Conservation (phyloP, 2,329 filamentous ascomycete genomes). For the Aspergillus hortae region DNA sequence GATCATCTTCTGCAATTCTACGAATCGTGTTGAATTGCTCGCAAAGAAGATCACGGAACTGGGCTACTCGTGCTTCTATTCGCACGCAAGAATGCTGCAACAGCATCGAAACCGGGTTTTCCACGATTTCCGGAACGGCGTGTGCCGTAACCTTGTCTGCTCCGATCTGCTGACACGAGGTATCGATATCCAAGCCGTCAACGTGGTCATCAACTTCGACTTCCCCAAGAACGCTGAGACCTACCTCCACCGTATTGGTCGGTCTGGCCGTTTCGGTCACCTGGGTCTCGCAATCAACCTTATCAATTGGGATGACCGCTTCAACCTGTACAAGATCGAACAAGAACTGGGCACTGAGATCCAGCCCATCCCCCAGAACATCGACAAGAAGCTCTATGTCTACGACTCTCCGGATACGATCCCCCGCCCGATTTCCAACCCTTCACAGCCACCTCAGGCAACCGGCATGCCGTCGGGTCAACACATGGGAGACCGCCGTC, state of each 20-base stretch:
- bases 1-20: constrained; percentile 99
- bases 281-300: constrained; percentile 96
- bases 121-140: constrained; percentile 97
- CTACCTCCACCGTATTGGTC: constrained; percentile 96
- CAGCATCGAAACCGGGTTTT: constrained; percentile 97
- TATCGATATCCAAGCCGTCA: constrained; percentile 99
- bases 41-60: constrained; percentile 99
- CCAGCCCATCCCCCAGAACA: constrained; percentile 86
- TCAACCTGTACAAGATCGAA: constrained; percentile 98
- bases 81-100: constrained; percentile 96
- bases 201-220: constrained; percentile 99
- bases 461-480: constrained; percentile 16
- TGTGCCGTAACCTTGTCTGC: constrained; percentile 96
- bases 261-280: constrained; percentile 94
- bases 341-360: constrained; percentile 97
- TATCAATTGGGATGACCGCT: constrained; percentile 99
- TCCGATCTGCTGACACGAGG: constrained; percentile 95
- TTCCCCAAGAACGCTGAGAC: constrained; percentile 99
- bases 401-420: constrained; percentile 96
- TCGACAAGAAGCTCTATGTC: constrained; percentile 97
- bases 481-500: constrained; percentile 32
- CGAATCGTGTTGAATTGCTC: constrained; percentile 92
- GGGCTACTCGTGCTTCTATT: constrained; percentile 99
- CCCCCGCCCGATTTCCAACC: constrained; percentile 70
- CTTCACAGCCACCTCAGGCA: constrained; percentile 33